Evolutionary conservation across 768 basidiomycete species (phyloP), one percentile per base, ranked within the genome.

Genomic region (Trametes cinnabarina): DNA sequence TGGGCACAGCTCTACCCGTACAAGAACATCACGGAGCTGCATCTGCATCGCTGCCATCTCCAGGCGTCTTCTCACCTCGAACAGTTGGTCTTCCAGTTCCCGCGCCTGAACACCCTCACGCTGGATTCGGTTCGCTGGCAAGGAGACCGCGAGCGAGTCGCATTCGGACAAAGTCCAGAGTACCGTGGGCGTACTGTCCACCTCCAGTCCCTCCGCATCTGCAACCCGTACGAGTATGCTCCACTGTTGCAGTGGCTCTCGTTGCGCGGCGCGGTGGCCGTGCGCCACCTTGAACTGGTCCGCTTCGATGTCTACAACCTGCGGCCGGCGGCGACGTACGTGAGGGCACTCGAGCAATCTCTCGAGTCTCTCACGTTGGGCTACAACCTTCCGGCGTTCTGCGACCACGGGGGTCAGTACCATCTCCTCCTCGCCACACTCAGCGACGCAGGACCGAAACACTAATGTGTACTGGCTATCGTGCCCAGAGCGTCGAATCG

Each of bases 341-440:
- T 55, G 26, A 11, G 26, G 14, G 25, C 40, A 7, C 37, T 48
- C 25, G 46, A 46, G 12, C 3, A 15, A 10, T 7, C 26, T 8
- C 54, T 55, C n/a, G 46, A 55, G 37, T 47, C 46, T n/a, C 46
- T 55, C 35, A 47, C 47, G n/a, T 15, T 47, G n/a, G 54, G 54
- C 17, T 22, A 47, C n/a, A 28, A 30, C 26, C 46, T 55, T 1
- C 54, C 54, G 3, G 4, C 39, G 4, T 40, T 9, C 19, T 40
- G 20, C 46, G 46, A 55, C 19, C 46, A 17, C n/a, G 26, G 25
- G 6, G 37, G 54, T 55, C 20, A 55, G 54, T 20, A 15, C 37
- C 37, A 8, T 39, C 2, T n/a, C 40, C 1, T 19, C 37, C 37
- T 10, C 15, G 3, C 26, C 3, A 8, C 26, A 3, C 3, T 14